Evolutionary conservation across 768 basidiomycete genomes (phyloP), one percentile per base, ranked within the genome.

Genomic region (Tricholoma hemisulphureum): DNA sequence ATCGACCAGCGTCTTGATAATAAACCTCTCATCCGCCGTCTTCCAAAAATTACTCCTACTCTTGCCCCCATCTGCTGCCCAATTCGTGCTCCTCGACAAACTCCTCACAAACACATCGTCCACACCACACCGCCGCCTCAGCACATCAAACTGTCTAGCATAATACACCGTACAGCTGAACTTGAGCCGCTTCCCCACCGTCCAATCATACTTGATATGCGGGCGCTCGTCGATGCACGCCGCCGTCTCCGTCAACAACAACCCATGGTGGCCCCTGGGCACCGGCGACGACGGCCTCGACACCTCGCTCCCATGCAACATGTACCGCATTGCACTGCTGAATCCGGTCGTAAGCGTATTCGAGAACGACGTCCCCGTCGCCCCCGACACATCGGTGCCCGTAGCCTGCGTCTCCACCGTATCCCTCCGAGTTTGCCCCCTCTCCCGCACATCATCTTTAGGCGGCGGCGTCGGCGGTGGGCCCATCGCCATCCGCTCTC

Each of bases 101-200:
- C 88, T 91, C 68, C 79, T 78, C 56, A 88, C 59, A 62, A 87
- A 86, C 1, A 71, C 68, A 49, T 78, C 80, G 49, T 87, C 85
- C 48, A 92, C 77, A 2, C 85, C 89, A 66, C 89, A 93, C 59
- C 86, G 71, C 61, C 75, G 73, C 43, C 91, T 71, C 20, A 93
- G 73, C 23, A 73, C 65, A 65, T 91, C 89, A 67, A 94, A 94
- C 67, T 92, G 88, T 58, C 83, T 83, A 31, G 91, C 90, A 66
- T 88, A 92, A 69, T 91, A 93, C 11, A 88, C 86, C 14, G 87
- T 93, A 66, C 90, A 93, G 66, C 85, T 87, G 66, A 92, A 86
- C 72, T 85, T 87, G 56, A 90, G 73, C 58, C 83, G 77, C 66
- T 87, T 87, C 35, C 89, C 88, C 51, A 91, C 76, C 2, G 86